Evolutionary conservation across 2,329 filamentous ascomycete species (phyloP).

Genomic region (Exophiala sp.): DNA sequence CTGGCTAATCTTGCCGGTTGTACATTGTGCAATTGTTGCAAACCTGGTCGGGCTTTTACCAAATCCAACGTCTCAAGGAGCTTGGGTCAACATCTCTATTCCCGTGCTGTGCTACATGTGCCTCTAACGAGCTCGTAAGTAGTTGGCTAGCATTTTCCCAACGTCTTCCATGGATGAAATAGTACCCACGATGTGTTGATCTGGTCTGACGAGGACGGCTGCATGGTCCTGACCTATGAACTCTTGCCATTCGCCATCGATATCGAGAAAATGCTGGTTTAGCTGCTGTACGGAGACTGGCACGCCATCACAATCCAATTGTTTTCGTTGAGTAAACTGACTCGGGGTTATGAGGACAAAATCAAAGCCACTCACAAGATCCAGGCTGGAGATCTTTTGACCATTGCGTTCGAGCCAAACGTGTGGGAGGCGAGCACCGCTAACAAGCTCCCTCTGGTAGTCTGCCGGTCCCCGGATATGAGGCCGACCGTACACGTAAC

Average conservation of each 20-base stretch:
- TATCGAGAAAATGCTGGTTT: constrained; percentile 2
- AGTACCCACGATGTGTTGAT: constrained; percentile 11
- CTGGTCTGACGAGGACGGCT: constrained; percentile 6
- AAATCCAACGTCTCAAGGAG: too few species aligned
- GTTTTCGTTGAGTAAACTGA: neutral
- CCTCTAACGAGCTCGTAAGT: too few species aligned
- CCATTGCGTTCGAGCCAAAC: neutral
- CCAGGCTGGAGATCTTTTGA: neutral
- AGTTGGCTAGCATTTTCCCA: too few species aligned
- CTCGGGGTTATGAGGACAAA: constrained; percentile 3
- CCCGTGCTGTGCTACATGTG: too few species aligned
- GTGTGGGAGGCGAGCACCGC: constrained; percentile 7
- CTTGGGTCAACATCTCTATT: too few species aligned
- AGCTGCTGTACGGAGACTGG: neutral
- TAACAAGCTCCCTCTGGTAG: neutral
- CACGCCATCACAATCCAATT: neutral
- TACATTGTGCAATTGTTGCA: too few species aligned
- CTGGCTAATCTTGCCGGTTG: too few species aligned
- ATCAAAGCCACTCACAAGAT: constrained; percentile 1
- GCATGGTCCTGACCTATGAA: neutral
- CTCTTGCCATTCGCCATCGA: neutral
- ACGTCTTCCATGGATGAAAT: too few species aligned
- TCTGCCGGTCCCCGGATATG: neutral
- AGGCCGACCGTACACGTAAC: constrained; percentile 4
- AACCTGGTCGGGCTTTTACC: too few species aligned